A percentile compares a stretch with the other conserved stretches of the same genome.
Evolutionary conservation across 2,329 filamentous ascomycete genomes (phyloP).

Genomic region (Fonsecaea nubica): DNA sequence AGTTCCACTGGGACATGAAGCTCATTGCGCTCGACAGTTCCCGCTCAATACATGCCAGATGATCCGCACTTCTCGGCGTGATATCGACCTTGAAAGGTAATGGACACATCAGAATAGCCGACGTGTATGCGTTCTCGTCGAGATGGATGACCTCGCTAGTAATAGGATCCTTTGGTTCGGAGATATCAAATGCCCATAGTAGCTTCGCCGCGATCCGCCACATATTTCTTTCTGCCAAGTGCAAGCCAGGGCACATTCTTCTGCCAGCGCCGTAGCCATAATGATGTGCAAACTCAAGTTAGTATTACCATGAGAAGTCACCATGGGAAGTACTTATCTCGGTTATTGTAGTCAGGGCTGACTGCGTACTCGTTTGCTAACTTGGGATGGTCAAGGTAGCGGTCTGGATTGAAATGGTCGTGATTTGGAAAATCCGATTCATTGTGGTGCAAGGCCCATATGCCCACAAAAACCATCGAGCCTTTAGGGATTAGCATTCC

Average conservation of each 20-base stretch:
- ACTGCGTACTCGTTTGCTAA: constrained; percentile 14
- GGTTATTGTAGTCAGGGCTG: constrained; percentile 4
- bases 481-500: constrained; percentile 58
- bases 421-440: constrained; percentile 5
- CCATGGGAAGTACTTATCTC: not conserved
- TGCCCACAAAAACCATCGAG: constrained; percentile 46
- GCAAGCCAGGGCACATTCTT: constrained; percentile 13
- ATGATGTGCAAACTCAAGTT: not conserved
- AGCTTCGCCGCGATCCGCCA: constrained; percentile 4
- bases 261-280: constrained; percentile 10
- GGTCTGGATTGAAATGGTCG: constrained; percentile 23
- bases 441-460: constrained; percentile 24
- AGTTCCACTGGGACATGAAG: constrained; percentile 1
- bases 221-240: constrained; percentile 8
- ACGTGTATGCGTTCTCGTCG: constrained; percentile 16
- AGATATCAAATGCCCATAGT: constrained; percentile 8
- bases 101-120: constrained; percentile 16
- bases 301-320: not conserved
- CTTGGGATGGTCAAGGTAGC: constrained; percentile 17
- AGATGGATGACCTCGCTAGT: constrained; percentile 13
- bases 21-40: not conserved
- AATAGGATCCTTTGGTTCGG: constrained; percentile 12
- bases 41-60: constrained; percentile 1
- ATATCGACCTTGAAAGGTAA: constrained; percentile 15
- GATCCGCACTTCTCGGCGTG: constrained; percentile 9